Evolutionary conservation across 2,329 filamentous ascomycete species (phyloP).

Genomic region (Aspergillus sp.): DNA sequence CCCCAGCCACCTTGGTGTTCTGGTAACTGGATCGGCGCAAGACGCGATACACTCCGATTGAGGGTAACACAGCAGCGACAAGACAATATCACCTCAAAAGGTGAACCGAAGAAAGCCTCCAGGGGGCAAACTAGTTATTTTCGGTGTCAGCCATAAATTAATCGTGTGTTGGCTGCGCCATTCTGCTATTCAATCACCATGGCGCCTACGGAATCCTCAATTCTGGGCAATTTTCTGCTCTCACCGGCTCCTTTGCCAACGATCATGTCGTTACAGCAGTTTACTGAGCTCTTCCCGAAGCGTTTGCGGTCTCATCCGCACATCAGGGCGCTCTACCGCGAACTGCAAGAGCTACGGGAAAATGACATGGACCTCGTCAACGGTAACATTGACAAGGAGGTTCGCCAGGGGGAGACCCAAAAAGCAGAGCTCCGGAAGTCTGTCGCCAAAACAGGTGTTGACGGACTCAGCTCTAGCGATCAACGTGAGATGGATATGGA

Average conservation of each 20-base stretch:
- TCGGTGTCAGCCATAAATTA: neutral
- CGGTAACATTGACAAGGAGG: constrained; percentile 49
- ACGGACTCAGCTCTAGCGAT: constrained; percentile 36
- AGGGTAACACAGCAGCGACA: constrained; percentile 6
- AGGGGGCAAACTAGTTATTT: no score
- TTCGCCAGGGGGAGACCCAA: constrained; percentile 39
- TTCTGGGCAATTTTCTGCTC: constrained; percentile 77
- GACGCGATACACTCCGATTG: constrained; percentile 5
- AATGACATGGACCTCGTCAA: constrained; percentile 68
- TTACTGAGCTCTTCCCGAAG: constrained; percentile 74
- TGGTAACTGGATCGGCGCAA: neutral
- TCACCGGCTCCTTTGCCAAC: constrained; percentile 72
- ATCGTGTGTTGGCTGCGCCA: neutral
- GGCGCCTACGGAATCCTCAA: constrained; percentile 72
- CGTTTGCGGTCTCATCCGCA: constrained; percentile 66
- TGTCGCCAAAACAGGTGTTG: constrained; percentile 33
- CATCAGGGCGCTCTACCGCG: constrained; percentile 72
- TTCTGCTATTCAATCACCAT: constrained; percentile 48
- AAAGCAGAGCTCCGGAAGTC: constrained; percentile 42
- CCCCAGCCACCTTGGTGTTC: neutral
- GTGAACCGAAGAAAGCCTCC: neutral
- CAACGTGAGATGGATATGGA: constrained; percentile 49
- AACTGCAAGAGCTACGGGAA: constrained; percentile 74
- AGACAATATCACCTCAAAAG: neutral
- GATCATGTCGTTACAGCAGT: constrained; percentile 72